Conservation (phyloP, 176 grass and related monocot species). For the Triticum timopheevii region DNA sequence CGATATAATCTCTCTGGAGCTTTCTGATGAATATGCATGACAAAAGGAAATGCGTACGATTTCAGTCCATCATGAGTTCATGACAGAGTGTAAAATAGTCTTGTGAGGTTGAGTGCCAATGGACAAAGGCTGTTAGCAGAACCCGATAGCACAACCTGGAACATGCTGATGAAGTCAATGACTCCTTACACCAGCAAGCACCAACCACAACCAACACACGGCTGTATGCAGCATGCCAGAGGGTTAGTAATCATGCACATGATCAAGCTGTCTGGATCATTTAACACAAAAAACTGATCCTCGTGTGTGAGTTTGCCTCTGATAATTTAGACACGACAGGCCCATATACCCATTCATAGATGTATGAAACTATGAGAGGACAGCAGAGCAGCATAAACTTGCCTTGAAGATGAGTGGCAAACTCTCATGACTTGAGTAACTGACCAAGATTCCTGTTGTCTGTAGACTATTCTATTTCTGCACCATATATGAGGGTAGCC, state of each 20-base stretch:
- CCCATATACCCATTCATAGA: background rate
- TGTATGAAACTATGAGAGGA: background rate
- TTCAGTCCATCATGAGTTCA: background rate
- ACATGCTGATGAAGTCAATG: too few relatives aligned
- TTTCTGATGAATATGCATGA: background rate
- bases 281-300: background rate
- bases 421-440: background rate
- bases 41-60: background rate
- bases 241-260: background rate
- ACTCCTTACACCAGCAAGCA: too few relatives aligned
- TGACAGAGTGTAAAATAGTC: too few relatives aligned
- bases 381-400: background rate
- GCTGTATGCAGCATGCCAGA: background rate
- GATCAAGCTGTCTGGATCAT: background rate
- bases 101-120: too few relatives aligned
- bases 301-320: conserved; percentile 20
- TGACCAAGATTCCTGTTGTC: background rate
- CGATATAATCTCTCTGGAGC: background rate
- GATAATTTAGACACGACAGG: conserved; percentile 9
- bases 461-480: background rate
- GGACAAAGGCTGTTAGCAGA: too few relatives aligned
- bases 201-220: background rate
- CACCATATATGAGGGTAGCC: background rate
- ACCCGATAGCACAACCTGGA: too few relatives aligned
- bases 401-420: background rate